Evolutionary conservation across 257 asterid species (phyloP).

Genomic region (Penstemon eatonii): DNA sequence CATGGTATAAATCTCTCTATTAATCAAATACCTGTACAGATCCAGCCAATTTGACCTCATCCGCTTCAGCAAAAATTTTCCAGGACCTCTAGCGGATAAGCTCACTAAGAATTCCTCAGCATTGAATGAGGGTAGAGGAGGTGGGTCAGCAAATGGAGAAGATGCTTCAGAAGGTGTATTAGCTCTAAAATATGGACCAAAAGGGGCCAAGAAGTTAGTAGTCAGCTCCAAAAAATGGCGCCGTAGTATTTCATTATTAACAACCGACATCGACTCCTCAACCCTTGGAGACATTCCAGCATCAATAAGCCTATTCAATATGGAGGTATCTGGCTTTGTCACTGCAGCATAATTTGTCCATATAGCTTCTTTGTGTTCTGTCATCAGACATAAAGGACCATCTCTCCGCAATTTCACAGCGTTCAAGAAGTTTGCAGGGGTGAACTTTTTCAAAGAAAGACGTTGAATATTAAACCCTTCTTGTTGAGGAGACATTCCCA

Average conservation of each 20-base stretch:
- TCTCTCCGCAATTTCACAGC: conserved; percentile 91
- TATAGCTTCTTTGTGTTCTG: conserved; percentile 90
- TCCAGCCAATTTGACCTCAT: conserved; percentile 97
- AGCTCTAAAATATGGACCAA: conserved; percentile 89
- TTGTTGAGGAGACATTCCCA: conserved; percentile 51
- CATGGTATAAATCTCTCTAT: conserved; percentile 10
- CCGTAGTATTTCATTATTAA: conserved; percentile 92
- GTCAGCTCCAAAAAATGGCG: conserved; percentile 99
- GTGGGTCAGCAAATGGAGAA: conserved; percentile 88
- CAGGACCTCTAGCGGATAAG: conserved; percentile 90
- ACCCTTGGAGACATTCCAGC: conserved; percentile 98
- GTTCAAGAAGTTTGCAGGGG: conserved; percentile 78
- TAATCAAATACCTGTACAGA: conserved; percentile 68
- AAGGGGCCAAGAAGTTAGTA: conserved; percentile 94
- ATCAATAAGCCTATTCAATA: conserved; percentile 92
- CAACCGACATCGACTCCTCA: conserved; percentile 99
- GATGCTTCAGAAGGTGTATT: conserved; percentile 90
- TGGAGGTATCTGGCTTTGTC: conserved; percentile 91
- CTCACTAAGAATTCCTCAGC: conserved; percentile 70
- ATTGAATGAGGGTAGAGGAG: conserved; percentile 77
- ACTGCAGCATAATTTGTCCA: conserved; percentile 81
- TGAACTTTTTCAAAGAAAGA: conserved; percentile 66
- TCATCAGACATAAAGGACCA: conserved; percentile 93
- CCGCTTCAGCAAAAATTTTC: conserved; percentile 84
- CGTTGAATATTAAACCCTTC: conserved; percentile 50